Evolutionary conservation across 2,329 filamentous ascomycete genomes (phyloP), one percentile per base, ranked within the genome.

Genomic region (Apiospora koreana): DNA sequence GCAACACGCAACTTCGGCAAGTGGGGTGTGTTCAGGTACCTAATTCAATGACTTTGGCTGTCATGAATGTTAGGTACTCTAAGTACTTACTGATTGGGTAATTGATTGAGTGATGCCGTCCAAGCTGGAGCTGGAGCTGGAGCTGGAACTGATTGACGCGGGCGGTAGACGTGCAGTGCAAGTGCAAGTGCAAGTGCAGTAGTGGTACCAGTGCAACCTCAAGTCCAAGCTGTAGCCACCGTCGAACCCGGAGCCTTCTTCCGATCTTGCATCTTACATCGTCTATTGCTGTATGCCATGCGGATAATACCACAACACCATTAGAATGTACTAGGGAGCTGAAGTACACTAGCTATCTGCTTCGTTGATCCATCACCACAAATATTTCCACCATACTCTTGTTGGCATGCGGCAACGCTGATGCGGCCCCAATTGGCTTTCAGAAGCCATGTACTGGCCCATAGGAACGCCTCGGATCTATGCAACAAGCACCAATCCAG

Each of bases 381-480:
- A 3, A 28, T 45, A 66, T 25, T n/a, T 42, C 23, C 38, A 43
- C 38, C 12, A 66, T 66, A 43, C 16, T 45, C 64, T 66, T 5
- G 38, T 68, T 69, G 46, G 68, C 68, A 73, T 68, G 73, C 70
- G 62, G 72, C 69, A 69, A 75, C 68, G 70, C 76, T 77, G 77
- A 79, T 79, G 78, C 78, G 77, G 78, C 76, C 80, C 75, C 43
- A 71, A 74, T 69, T 70, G 74, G 77, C 76, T 77, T 75, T 72
- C 73, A 75, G 77, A 74, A 78, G 86, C 84, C 86, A 97, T 96
- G 94, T 97, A 97, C 87, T 97, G 94, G 94, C 94, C 94, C 78
- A 89, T 94, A 81, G 93, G 93, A 81, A 93, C 93, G 80, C 93
- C 94, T 79, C 91, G 91, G 80, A 91, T 95, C 80, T 95, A 94